phyloP scores from a whole-genome alignment of 352 stramenopile species.

The Plasmopara halstedii region DNA sequence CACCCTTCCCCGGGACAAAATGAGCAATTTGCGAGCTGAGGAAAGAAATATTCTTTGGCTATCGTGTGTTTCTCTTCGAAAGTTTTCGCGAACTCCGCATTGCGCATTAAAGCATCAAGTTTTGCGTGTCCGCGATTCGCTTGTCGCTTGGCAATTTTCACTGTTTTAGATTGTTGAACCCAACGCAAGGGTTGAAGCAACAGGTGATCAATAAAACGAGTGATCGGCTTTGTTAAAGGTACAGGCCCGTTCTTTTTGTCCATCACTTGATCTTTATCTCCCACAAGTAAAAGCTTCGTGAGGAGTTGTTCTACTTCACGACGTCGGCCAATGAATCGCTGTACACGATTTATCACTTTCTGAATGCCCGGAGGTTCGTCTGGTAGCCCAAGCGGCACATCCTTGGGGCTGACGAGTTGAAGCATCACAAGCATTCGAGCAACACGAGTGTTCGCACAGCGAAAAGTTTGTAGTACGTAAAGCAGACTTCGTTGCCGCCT shows the following conservation, averaged over 20 bases:
- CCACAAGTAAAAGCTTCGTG: slow-evolving; percentile 34
- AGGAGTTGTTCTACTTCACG: slow-evolving; percentile 49
- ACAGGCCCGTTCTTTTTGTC: slow-evolving; percentile 6
- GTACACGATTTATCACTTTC: slow-evolving; percentile 45
- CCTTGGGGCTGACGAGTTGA: slow-evolving; percentile 47
- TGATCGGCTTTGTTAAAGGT: slow-evolving; percentile 49
- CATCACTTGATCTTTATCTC: slow-evolving; percentile 35
- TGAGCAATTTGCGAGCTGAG: slow-evolving; percentile 39
- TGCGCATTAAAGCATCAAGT: slow-evolving; percentile 50
- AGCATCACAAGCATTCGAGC: slow-evolving; percentile 61
- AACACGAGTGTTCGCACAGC: slow-evolving; percentile 57
- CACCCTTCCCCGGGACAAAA: slow-evolving; percentile 68
- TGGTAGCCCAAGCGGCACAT: slow-evolving; percentile 37
- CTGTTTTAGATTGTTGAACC: slow-evolving; percentile 41
- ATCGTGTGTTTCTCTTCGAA: slow-evolving; percentile 63
- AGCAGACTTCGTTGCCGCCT: slow-evolving; percentile 52
- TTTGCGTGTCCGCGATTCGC: slow-evolving; percentile 42
- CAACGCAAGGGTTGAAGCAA: slow-evolving; percentile 56
- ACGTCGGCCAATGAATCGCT: slow-evolving; percentile 37
- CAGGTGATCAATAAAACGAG: slow-evolving; percentile 49
- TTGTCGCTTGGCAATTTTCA: slow-evolving; percentile 39
- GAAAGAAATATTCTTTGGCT: slow-evolving; percentile 42
- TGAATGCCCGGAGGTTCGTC: slow-evolving; percentile 60
- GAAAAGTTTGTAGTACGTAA: slow-evolving; percentile 38
- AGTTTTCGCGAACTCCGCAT: slow-evolving; percentile 54